Percentiles rank a stretch among this genome's conserved stretches.
phyloP scores from a whole-genome alignment of 1,284 basidiomycete genomes.

The Crucibulum parvulum region DNA sequence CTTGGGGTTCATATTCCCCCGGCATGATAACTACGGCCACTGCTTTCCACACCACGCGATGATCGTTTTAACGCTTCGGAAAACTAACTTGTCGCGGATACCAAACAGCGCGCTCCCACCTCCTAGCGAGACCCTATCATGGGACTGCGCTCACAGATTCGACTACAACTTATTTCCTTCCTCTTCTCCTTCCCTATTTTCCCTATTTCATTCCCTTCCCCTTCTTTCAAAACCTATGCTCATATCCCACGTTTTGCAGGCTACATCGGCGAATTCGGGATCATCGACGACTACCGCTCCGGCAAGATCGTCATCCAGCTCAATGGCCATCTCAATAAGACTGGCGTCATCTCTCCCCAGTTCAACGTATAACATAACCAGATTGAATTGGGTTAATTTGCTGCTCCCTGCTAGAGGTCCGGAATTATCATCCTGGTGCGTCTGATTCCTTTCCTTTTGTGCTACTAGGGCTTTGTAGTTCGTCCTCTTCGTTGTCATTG shows the following conservation, averaged over 20 bases:
- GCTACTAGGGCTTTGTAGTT: too few species aligned
- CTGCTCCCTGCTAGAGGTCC: conserved; percentile 95
- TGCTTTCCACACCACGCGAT: conserved; percentile 57
- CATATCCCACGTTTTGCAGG: conserved; percentile 54
- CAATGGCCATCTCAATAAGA: conserved; percentile 99
- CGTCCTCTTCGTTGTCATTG: too few species aligned
- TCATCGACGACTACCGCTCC: conserved; percentile 99
- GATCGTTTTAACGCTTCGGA: conserved; percentile 78
- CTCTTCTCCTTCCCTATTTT: neutral
- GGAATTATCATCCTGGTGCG: conserved; percentile 94
- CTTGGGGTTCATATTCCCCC: conserved; percentile 28
- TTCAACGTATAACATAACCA: conserved; percentile 96
- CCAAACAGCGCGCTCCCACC: conserved; percentile 54
- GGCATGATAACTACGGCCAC: conserved; percentile 81
- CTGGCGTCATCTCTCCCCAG: conserved; percentile 97
- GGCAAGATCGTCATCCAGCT: conserved; percentile 99
- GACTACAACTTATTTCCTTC: conserved; percentile 46
- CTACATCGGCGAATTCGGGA: conserved; percentile 99
- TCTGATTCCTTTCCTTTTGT: too few species aligned
- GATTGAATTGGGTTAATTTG: conserved; percentile 96
- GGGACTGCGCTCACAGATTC: conserved; percentile 63
- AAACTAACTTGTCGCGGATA: conserved; percentile 57
- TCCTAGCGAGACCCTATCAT: conserved; percentile 22
- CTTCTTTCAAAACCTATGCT: too few species aligned
- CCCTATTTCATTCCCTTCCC: too few species aligned